These are phyloP conservation scores for Phaeoacremonium minimum DNA, from an alignment of 2,329 filamentous ascomycete species.

Conservation along the genomic window DNA sequence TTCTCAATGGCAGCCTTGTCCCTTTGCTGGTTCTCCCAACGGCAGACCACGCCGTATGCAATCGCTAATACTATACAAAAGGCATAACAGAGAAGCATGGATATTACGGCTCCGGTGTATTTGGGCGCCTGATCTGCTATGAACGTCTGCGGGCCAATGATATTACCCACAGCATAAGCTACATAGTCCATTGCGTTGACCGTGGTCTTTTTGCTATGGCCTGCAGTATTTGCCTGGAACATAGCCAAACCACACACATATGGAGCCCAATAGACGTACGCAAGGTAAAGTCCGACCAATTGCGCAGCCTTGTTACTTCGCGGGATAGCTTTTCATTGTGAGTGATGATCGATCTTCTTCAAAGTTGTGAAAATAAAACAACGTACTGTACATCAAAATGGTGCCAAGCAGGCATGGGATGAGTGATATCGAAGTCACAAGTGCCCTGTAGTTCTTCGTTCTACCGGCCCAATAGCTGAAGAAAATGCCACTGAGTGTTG, in stretches of 20 bases:
- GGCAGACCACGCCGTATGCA: constrained; percentile 45
- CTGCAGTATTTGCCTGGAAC: constrained; percentile 16
- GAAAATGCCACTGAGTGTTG: constrained; percentile 15
- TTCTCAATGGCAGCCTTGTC: constrained; percentile 22
- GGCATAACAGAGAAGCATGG: constrained; percentile 57
- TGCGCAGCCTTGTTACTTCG: not conserved
- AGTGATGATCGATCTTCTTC: too few relatives aligned
- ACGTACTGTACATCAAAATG: not conserved
- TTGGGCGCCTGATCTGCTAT: constrained; percentile 48
- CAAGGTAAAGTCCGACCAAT: not conserved
- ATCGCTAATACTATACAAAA: constrained; percentile 41
- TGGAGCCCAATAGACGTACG: not conserved
- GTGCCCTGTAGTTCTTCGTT: constrained; percentile 14
- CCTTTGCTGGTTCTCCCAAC: constrained; percentile 47
- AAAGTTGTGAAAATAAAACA: too few relatives aligned
- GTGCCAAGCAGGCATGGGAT: constrained; percentile 46
- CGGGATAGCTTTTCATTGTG: not conserved
- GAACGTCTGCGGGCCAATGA: constrained; percentile 58
- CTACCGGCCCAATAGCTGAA: constrained; percentile 11
- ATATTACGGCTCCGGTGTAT: constrained; percentile 58
- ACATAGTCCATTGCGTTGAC: constrained; percentile 8
- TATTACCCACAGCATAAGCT: constrained; percentile 34
- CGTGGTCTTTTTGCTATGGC: constrained; percentile 17
- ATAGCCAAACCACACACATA: constrained; percentile 27
- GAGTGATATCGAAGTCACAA: constrained; percentile 23